phyloP scores from a whole-genome alignment of 495 filamentous ascomycete genomes.

The Penicillium canariense region DNA sequence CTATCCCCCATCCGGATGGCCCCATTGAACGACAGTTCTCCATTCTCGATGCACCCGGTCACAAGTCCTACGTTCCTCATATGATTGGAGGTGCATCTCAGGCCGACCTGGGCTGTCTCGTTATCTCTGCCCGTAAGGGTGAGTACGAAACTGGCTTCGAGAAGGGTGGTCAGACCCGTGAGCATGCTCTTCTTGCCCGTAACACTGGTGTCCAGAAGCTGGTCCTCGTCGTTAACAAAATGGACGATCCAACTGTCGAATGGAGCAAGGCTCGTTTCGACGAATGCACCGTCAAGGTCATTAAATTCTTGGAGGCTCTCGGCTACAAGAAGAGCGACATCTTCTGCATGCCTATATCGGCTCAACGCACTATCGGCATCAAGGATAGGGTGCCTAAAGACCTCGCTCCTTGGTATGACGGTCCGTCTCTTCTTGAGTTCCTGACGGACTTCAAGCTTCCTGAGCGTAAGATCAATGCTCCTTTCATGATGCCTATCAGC shows the following conservation, averaged over 20 bases:
- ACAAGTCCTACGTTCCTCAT: conserved; percentile 93
- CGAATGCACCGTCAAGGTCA: conserved; percentile 87
- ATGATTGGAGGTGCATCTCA: conserved; percentile 98
- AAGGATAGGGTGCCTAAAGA: conserved; percentile 81
- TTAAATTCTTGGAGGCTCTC: conserved; percentile 80
- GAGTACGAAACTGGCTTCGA: conserved; percentile 99
- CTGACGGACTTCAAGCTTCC: conserved; percentile 86
- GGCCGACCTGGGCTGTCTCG: conserved; percentile 91
- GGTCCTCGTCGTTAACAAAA: conserved; percentile 90
- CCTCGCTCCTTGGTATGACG: conserved; percentile 78
- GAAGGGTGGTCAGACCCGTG: conserved; percentile 94
- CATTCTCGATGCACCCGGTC: conserved; percentile 92
- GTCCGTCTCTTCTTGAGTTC: conserved; percentile 92
- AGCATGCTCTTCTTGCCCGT: conserved; percentile 95
- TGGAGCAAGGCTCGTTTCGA: conserved; percentile 91
- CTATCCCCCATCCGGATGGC: conserved; percentile 55
- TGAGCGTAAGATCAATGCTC: conserved; percentile 94
- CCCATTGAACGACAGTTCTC: conserved; percentile 61
- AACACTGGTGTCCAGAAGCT: conserved; percentile 98
- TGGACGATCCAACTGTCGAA: conserved; percentile 95
- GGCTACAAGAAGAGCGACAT: conserved; percentile 95
- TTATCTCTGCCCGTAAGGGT: conserved; percentile 95
- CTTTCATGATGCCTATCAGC: conserved; percentile 98
- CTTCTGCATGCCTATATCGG: conserved; percentile 94
- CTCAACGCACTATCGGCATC: conserved; percentile 79